These are phyloP conservation scores for Starmerella roubikii DNA, from an alignment of 805 yeast species.

Conservation along the genomic window DNA sequence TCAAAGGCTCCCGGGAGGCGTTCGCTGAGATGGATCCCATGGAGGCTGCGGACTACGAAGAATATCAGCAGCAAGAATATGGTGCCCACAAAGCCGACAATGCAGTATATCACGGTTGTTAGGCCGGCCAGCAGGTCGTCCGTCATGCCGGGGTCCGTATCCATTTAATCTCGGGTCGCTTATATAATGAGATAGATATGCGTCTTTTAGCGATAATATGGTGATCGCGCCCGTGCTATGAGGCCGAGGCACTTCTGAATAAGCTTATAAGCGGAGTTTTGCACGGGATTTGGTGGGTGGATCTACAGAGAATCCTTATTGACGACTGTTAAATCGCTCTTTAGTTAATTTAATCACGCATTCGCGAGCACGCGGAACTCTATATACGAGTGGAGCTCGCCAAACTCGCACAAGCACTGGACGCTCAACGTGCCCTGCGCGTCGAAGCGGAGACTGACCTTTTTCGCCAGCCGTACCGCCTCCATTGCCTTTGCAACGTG, in stretches of 20 bases:
- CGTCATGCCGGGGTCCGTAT: neutral
- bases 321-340: too few relatives aligned
- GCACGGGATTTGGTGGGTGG: too few relatives aligned
- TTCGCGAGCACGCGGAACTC: slow-evolving; percentile 23
- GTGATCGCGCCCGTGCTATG: too few relatives aligned
- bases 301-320: too few relatives aligned
- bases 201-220: too few relatives aligned
- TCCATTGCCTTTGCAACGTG: slow-evolving; percentile 36
- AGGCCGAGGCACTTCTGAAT: too few relatives aligned
- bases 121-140: neutral
- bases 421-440: slow-evolving; percentile 35
- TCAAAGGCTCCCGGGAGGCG: slow-evolving; percentile 47
- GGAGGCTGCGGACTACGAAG: slow-evolving; percentile 12
- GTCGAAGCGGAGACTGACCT: slow-evolving; percentile 45
- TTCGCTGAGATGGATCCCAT: slow-evolving; percentile 27
- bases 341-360: too few relatives aligned
- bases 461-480: slow-evolving; percentile 38
- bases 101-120: slow-evolving; percentile 4
- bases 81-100: slow-evolving; percentile 7
- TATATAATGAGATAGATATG: too few relatives aligned
- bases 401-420: slow-evolving; percentile 31
- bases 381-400: slow-evolving; percentile 21
- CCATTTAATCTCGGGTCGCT: too few relatives aligned
- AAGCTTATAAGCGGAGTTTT: too few relatives aligned
- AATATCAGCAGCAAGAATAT: slow-evolving; percentile 9